Evolutionary conservation across 164 flowering plant species (phyloP).

Genomic region (Nymphaea colorata): DNA sequence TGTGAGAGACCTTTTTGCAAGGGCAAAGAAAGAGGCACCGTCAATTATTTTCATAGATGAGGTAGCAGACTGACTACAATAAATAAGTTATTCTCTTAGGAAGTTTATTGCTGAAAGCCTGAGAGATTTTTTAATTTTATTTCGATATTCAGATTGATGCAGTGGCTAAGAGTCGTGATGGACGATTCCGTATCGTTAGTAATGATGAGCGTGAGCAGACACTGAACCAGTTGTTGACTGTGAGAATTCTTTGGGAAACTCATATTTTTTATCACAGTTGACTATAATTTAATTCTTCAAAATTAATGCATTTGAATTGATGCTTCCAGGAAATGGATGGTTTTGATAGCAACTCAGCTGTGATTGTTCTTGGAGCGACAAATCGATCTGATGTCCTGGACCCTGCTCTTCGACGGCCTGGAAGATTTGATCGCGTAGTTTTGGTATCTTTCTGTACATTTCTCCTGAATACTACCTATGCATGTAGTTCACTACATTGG

Average conservation of each 20-base stretch:
- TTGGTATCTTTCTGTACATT: constrained; percentile 38
- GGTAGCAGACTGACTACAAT: constrained; percentile 23
- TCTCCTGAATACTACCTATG: not conserved
- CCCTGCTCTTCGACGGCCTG: constrained; percentile 97
- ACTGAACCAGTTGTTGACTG: constrained; percentile 89
- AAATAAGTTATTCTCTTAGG: not conserved
- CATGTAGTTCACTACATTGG: not conserved
- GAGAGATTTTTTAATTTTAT: not conserved
- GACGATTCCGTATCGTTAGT: constrained; percentile 77
- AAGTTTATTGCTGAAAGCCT: not conserved
- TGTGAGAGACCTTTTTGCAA: constrained; percentile 88
- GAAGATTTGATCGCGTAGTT: constrained; percentile 98
- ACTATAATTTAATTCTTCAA: not conserved
- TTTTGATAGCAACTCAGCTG: constrained; percentile 92
- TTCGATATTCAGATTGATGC: constrained; percentile 76
- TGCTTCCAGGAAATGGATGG: constrained; percentile 98
- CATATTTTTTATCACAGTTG: not conserved
- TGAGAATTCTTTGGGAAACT: constrained; percentile 21
- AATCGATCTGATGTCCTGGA: constrained; percentile 94
- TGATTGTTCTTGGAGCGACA: constrained; percentile 96
- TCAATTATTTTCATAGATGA: constrained; percentile 97
- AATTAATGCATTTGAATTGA: constrained; percentile 1
- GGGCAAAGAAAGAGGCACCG: constrained; percentile 96
- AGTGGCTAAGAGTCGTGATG: constrained; percentile 97
- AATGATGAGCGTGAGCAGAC: constrained; percentile 98